Percentiles rank a stretch among this genome's conserved stretches.
phyloP scores from a whole-genome alignment of 2,329 filamentous ascomycete genomes.

The Claviceps sp. region DNA sequence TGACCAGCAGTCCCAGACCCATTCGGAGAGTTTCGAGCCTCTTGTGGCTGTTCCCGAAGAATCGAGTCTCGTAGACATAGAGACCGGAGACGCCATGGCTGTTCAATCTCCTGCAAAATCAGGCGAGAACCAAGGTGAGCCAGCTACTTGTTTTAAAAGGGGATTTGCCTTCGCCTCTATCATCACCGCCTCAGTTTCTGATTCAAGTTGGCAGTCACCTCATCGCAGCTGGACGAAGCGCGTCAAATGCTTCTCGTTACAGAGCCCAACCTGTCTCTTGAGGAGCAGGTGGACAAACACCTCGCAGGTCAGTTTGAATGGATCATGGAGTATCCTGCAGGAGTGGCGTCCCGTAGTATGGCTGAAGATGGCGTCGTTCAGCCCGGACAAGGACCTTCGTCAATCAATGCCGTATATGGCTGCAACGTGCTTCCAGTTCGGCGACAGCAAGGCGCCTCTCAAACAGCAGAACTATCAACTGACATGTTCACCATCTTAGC shows the following conservation, averaged over 20 bases:
- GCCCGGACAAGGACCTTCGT: background rate
- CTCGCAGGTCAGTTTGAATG: constrained; percentile 37
- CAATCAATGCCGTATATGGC: constrained; percentile 25
- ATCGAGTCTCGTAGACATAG: constrained; percentile 5
- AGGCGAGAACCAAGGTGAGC: background rate
- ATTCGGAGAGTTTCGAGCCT: constrained; percentile 21
- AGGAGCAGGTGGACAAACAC: constrained; percentile 26
- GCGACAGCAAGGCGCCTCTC: background rate
- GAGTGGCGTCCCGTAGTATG: constrained; percentile 13
- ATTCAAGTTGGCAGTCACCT: background rate
- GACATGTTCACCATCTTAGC: constrained; percentile 34
- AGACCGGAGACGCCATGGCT: background rate
- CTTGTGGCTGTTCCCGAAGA: constrained; percentile 20
- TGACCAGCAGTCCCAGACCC: constrained; percentile 17
- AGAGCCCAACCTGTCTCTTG: background rate
- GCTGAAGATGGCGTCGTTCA: constrained; percentile 8
- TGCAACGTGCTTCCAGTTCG: constrained; percentile 33
- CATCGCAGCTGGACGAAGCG: background rate
- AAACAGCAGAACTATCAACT: constrained; percentile 11
- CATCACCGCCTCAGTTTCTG: background rate
- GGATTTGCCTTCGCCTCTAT: background rate
- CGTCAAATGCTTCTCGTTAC: background rate
- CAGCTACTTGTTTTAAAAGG: background rate
- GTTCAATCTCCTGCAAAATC: background rate
- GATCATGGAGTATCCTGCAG: constrained; percentile 27